These are phyloP conservation scores for Globisporangium sylvaticum DNA, from an alignment of 352 stramenopile species.

Conservation along the genomic window DNA sequence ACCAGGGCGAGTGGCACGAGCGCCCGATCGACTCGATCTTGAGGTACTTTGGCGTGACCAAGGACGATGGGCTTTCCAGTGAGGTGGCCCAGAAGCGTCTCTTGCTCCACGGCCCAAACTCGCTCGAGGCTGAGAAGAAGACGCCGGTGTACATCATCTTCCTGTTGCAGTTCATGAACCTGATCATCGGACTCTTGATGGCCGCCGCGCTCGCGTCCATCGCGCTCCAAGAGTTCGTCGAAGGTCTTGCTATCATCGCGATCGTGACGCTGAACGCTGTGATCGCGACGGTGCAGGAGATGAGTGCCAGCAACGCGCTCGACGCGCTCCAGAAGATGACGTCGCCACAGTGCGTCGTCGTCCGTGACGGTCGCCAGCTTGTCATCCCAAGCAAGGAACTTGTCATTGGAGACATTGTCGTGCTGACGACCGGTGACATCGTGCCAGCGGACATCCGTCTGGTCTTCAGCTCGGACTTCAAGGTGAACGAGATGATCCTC, in stretches of 20 bases:
- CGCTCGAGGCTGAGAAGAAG: constrained; percentile 38
- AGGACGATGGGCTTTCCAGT: constrained; percentile 29
- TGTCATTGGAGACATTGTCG: constrained; percentile 73
- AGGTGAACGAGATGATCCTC: constrained; percentile 93
- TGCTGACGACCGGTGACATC: constrained; percentile 90
- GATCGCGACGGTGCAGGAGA: constrained; percentile 66
- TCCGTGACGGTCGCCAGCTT: constrained; percentile 44
- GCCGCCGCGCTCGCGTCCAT: constrained; percentile 59
- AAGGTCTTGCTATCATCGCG: constrained; percentile 63
- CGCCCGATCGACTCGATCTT: constrained; percentile 37
- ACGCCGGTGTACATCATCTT: constrained; percentile 57
- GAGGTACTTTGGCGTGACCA: constrained; percentile 35
- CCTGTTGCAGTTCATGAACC: constrained; percentile 70
- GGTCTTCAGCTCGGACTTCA: constrained; percentile 72
- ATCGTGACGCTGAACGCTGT: constrained; percentile 50
- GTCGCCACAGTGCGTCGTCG: constrained; percentile 52
- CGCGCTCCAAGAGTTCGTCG: constrained; percentile 46
- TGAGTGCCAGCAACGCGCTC: constrained; percentile 63
- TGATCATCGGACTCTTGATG: constrained; percentile 71
- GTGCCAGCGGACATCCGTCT: constrained; percentile 91
- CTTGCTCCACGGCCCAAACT: constrained; percentile 30
- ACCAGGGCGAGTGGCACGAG: constrained; percentile 51
- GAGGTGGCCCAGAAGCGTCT: constrained; percentile 34
- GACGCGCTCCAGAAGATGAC: constrained; percentile 73
- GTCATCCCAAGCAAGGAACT: constrained; percentile 58